Conservation (phyloP, 345 rosid genomes). For the Erucastrum elatum region DNA sequence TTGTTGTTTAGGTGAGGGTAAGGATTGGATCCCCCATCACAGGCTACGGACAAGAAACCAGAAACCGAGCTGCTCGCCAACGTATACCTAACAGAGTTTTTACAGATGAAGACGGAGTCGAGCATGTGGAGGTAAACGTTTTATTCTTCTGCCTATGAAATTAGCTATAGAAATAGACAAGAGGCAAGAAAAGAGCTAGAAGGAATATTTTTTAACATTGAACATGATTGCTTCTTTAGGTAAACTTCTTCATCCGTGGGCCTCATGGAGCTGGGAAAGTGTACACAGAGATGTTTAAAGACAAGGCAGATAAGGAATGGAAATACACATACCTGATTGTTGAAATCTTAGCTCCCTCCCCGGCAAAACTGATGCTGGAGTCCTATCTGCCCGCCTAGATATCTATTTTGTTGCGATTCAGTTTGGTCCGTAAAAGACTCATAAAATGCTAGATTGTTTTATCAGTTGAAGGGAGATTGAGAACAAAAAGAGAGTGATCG, state of each 20-base stretch:
- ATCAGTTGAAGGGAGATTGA: neutral
- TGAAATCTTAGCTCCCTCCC: constrained; percentile 69
- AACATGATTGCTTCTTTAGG: constrained; percentile 40
- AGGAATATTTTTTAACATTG: neutral
- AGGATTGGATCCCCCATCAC: constrained; percentile 97
- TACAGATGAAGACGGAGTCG: constrained; percentile 89
- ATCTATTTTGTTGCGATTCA: neutral
- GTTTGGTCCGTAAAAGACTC: neutral
- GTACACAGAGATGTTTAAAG: constrained; percentile 85
- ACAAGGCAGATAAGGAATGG: constrained; percentile 82
- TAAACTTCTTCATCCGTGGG: constrained; percentile 80
- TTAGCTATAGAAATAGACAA: neutral
- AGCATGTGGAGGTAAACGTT: constrained; percentile 72
- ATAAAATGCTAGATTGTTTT: neutral
- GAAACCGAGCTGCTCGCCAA: constrained; percentile 97
- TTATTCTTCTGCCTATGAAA: neutral
- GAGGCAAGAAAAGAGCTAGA: neutral
- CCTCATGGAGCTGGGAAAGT: constrained; percentile 97
- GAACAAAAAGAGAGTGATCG: neutral
- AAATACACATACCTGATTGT: constrained; percentile 83
- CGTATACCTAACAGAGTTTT: constrained; percentile 74
- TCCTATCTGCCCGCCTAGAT: constrained; percentile 73
- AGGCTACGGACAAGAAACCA: constrained; percentile 95
- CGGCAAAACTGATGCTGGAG: constrained; percentile 71
- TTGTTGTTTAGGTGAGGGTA: constrained; percentile 71